Evolutionary conservation across 306 rosid species (phyloP), one percentile per base, ranked within the genome.

Genomic region (Corylus avellana): DNA sequence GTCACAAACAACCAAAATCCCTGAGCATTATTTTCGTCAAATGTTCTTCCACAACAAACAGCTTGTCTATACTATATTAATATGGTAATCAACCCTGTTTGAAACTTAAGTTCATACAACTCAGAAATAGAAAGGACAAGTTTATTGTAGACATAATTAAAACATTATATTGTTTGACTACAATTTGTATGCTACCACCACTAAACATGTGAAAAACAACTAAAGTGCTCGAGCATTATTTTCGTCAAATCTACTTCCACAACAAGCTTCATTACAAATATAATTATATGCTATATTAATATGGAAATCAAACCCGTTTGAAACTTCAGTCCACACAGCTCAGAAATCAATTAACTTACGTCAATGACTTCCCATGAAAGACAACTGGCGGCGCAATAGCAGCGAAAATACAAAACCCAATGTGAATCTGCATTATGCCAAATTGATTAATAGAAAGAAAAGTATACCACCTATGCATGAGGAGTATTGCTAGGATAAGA

Each of bases 371-470:
- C 68, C 98, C 98, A 66, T 91, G 97, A 73, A 95, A 95, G 87
- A 95, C 98, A 80, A 95, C 53, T 8, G 98, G 98, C 70, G 98
- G 98, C 2, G 98, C 98, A 79, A 95, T 95, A 8, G 98, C 97
- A 77, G 98, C 98, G 74, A 93, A 80, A 73, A 95, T 83, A 81
- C 98, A 95, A 90, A 95, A 95, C 70, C 63, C 92, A 68, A 95
- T 88, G 72, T 95, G 98, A 66, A 95, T 72, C 98, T 95, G 97
- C 84, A 87, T 35, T 39, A 80, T 77, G 25, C 22, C 77, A 85
- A 80, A 78, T 61, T 73, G 78, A 61, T 88, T 76, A 84, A 77
- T 67, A 37, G 66, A 84, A 35, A 66, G 64, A 80, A 55, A 47
- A 82, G 68, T 64, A 82, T 54, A 76, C 44, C 56, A 64, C 78